Evolutionary conservation across 768 basidiomycete genomes (phyloP), one percentile per base, ranked within the genome.

Genomic region (Tricholoma sp.): DNA sequence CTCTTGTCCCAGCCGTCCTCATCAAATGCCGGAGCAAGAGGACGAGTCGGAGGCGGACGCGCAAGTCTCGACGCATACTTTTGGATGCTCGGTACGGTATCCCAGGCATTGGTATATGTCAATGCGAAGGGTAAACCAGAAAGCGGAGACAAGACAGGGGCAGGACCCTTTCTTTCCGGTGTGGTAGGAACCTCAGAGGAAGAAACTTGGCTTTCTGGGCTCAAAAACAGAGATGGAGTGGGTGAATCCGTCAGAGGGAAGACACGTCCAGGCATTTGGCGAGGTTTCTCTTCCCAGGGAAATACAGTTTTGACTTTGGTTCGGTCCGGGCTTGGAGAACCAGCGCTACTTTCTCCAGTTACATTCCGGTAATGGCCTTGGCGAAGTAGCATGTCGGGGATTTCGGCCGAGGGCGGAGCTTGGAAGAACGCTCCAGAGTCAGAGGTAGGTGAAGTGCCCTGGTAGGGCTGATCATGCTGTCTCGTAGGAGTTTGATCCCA

Each of bases 221-320:
- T 73, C 54, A 76, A 39, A 61, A 78, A 79, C 52, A 72, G 63
- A n/a, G 69, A 68, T 9, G 82, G 80, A 1, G 78, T 76, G 24
- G 80, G 84, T 48, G 78, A 74, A 49, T 87, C 85, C 31, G 80
- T 72, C n/a, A 69, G 72, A 29, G 90, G 92, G 64, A 92, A 92
- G 32, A 88, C 80, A 53, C 91, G 87, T 28, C 76, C 77, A 12
- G 90, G 91, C 59, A 78, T 61, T 49, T 75, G 79, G 32, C 88
- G 83, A 11, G 82, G 86, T 62, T 81, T 80, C 57, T 85, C 81
- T 67, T 99, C 96, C 96, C 96, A 99, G n/a, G 96, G 94, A 70
- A 99, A 98, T 33, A 97, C 76, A 33, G 80, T 74, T 58, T 86
- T 86, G 18, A 95, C 81, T 64, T 89, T 89, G 24, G 71, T 72